phyloP scores from a whole-genome alignment of 2,329 filamentous ascomycete species.

The Verticillium tricorpus region DNA sequence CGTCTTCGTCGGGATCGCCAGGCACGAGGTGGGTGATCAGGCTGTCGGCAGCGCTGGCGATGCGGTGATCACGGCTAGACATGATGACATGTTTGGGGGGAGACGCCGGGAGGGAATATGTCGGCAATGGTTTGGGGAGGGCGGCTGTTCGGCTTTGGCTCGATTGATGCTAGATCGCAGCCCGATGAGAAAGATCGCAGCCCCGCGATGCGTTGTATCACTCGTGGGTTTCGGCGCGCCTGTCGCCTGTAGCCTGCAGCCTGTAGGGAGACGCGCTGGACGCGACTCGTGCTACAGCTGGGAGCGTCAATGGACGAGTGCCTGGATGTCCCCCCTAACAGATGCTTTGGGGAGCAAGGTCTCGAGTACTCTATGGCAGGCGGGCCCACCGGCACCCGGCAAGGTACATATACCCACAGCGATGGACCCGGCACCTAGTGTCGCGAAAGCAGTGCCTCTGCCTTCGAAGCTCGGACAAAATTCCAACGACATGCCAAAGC shows the following conservation, averaged over 20 bases:
- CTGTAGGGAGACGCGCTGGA: conserved; percentile 8
- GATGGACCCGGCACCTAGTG: not conserved
- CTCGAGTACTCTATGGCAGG: not conserved
- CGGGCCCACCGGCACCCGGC: not conserved
- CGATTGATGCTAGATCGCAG: not conserved
- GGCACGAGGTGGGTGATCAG: conserved; percentile 73
- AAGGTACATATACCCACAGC: not conserved
- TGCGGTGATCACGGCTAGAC: conserved; percentile 48
- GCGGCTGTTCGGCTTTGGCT: too few species aligned
- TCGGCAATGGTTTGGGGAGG: not conserved
- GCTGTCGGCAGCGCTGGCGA: conserved; percentile 74
- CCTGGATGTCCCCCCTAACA: not conserved
- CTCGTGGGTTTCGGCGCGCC: not conserved
- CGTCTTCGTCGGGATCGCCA: conserved; percentile 58
- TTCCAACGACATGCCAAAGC: conserved; percentile 21
- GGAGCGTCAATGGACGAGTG: not conserved
- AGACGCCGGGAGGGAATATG: not conserved
- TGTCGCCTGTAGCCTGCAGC: not conserved
- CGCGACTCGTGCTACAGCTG: conserved; percentile 5
- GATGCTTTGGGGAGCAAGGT: not conserved
- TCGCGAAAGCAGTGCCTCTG: not conserved
- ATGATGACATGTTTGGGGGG: conserved; percentile 6
- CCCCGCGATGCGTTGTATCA: not conserved
- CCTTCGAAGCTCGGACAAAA: conserved; percentile 15
- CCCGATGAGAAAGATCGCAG: not conserved